phyloP scores from a whole-genome alignment of 768 basidiomycete genomes.

The Boletus insuetus region DNA sequence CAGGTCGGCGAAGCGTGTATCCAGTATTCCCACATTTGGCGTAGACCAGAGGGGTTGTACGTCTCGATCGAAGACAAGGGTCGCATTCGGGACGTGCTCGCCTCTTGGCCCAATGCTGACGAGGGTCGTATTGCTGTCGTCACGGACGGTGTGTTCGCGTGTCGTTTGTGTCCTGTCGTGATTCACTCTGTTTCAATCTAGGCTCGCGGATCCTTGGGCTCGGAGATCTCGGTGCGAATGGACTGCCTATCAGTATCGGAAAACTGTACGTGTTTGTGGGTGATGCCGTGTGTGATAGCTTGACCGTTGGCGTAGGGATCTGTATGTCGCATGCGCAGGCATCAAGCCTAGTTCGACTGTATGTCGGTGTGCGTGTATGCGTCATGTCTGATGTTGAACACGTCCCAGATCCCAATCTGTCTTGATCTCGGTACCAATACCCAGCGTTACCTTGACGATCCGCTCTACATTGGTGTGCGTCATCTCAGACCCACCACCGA shows the following conservation, averaged over 20 bases:
- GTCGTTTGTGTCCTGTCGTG: neutral
- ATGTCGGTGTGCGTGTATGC: slow-evolving; percentile 1
- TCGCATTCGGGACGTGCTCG: slow-evolving; percentile 54
- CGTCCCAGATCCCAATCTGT: slow-evolving; percentile 55
- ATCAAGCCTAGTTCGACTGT: slow-evolving; percentile 50
- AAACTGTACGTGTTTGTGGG: slow-evolving; percentile 50
- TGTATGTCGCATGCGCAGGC: slow-evolving; percentile 73
- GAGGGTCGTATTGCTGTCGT: slow-evolving; percentile 68
- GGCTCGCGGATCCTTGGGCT: slow-evolving; percentile 76
- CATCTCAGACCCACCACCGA: slow-evolving; percentile 45
- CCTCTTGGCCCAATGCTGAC: slow-evolving; percentile 45
- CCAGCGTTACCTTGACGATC: slow-evolving; percentile 60
- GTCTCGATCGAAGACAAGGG: slow-evolving; percentile 69
- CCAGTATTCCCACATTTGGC: slow-evolving; percentile 68
- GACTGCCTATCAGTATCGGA: slow-evolving; percentile 60
- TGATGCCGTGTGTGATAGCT: neutral
- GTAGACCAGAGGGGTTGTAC: slow-evolving; percentile 57
- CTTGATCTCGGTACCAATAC: slow-evolving; percentile 80
- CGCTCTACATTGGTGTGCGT: slow-evolving; percentile 72
- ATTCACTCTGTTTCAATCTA: neutral
- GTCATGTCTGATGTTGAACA: neutral
- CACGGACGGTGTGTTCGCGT: slow-evolving; percentile 57
- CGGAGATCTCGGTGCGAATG: slow-evolving; percentile 43
- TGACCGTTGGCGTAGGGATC: slow-evolving; percentile 37
- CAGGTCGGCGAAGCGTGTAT: slow-evolving; percentile 69